phyloP scores from a whole-genome alignment of 768 basidiomycete species.

The Trametes cinnabarina region DNA sequence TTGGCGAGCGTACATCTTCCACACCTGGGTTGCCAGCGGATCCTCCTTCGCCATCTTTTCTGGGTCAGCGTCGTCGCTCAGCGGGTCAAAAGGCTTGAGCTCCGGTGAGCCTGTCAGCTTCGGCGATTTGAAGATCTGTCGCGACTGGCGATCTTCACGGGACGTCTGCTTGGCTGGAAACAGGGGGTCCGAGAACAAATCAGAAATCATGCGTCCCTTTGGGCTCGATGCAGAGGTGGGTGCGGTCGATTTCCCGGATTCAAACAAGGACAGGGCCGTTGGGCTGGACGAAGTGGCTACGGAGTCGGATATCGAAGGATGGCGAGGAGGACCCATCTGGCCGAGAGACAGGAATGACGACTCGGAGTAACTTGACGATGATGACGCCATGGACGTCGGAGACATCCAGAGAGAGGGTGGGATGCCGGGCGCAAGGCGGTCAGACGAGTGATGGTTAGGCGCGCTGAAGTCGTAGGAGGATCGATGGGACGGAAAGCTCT shows the following conservation, averaged over 20 bases:
- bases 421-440: constrained; percentile 53
- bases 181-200: constrained; percentile 66
- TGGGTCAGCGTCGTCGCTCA: constrained; percentile 50
- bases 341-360: constrained; percentile 24
- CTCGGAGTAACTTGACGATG: constrained; percentile 37
- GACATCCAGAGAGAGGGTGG: constrained; percentile 89
- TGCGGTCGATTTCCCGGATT: constrained; percentile 27
- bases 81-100: constrained; percentile 44
- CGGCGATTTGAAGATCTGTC: constrained; percentile 64
- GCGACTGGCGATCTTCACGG: constrained; percentile 36
- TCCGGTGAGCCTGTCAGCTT: constrained; percentile 68
- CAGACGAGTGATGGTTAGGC: constrained; percentile 34
- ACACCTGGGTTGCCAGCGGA: constrained; percentile 92
- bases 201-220: constrained; percentile 32
- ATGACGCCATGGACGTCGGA: constrained; percentile 49
- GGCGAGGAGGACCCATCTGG: constrained; percentile 24
- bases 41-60: constrained; percentile 77
- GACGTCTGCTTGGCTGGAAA: constrained; percentile 46
- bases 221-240: constrained; percentile 29
- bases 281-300: constrained; percentile 26
- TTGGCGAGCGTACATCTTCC: constrained; percentile 93
- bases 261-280: constrained; percentile 29
- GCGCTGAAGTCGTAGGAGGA: constrained; percentile 28
- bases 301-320: constrained; percentile 21
- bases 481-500: constrained; percentile 20